These are phyloP conservation scores for Candida arabinofermentans DNA, from an alignment of 805 yeast genomes.

Conservation along the genomic window DNA sequence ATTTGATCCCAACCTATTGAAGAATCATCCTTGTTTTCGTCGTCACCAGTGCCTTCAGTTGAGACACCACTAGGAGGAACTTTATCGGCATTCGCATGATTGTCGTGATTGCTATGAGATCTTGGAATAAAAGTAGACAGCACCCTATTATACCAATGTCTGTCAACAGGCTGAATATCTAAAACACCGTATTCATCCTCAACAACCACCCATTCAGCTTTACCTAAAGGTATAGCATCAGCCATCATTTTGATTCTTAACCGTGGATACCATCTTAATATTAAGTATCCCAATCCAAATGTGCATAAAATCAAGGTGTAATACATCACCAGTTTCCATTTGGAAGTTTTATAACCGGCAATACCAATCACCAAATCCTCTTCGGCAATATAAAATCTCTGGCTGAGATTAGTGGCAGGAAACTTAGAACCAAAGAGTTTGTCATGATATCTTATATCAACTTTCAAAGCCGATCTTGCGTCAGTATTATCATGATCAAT, in stretches of 20 bases:
- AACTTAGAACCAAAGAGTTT: constrained; percentile 36
- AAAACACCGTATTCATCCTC: constrained; percentile 94
- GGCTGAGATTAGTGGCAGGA: constrained; percentile 48
- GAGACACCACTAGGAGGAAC: too few relatives aligned
- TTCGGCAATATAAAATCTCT: constrained; percentile 88
- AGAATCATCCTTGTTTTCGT: constrained; percentile 24
- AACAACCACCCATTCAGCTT: constrained; percentile 87
- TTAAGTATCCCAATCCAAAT: constrained; percentile 66
- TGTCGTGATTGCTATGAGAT: constrained; percentile 1
- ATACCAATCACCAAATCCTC: constrained; percentile 93
- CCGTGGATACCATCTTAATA: constrained; percentile 84
- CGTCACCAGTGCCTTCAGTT: constrained; percentile 19
- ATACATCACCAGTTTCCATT: constrained; percentile 43
- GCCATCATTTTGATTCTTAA: constrained; percentile 69
- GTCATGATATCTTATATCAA: constrained; percentile 35
- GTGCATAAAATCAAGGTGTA: constrained; percentile 53
- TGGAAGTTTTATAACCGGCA: constrained; percentile 75
- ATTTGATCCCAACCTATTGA: constrained; percentile 27
- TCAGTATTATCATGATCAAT: constrained; percentile 11
- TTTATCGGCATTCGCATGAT: not conserved
- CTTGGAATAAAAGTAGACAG: constrained; percentile 60
- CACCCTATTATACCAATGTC: constrained; percentile 64
- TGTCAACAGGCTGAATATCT: constrained; percentile 50
- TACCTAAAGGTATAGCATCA: constrained; percentile 60
- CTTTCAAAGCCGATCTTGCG: constrained; percentile 16